These are phyloP conservation scores for Leptographium lundbergii DNA, from an alignment of 2,329 filamentous ascomycete species.

Conservation along the genomic window DNA sequence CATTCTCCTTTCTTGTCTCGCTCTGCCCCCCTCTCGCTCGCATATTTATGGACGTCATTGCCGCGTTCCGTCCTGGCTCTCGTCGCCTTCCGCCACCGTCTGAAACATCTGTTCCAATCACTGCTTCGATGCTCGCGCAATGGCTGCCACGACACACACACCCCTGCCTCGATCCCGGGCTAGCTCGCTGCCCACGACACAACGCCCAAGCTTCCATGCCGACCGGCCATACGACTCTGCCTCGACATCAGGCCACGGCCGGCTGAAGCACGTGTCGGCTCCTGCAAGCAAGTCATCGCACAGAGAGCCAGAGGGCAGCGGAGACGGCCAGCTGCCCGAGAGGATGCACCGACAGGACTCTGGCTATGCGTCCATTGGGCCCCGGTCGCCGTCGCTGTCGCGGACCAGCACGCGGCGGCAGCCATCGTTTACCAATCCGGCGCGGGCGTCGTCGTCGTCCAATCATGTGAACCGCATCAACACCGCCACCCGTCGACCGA, in stretches of 20 bases:
- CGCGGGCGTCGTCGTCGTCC: slow-evolving; percentile 11
- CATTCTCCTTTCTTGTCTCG: neutral
- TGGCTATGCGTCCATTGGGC: slow-evolving; percentile 41
- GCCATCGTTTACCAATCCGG: slow-evolving; percentile 14
- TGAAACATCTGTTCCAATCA: neutral
- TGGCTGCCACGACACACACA: neutral
- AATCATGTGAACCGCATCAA: neutral
- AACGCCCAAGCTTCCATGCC: neutral
- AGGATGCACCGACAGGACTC: slow-evolving; percentile 43
- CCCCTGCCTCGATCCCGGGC: neutral
- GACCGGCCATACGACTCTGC: neutral
- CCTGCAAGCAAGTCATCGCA: neutral
- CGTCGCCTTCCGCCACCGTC: neutral
- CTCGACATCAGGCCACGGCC: too few relatives aligned
- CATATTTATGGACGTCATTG: neutral
- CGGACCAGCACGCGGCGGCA: slow-evolving; percentile 15
- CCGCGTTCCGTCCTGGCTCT: neutral
- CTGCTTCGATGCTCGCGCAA: neutral
- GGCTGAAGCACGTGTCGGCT: neutral
- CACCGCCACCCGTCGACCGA: neutral
- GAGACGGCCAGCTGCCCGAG: slow-evolving; percentile 5
- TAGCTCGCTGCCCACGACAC: neutral
- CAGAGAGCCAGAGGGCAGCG: too few relatives aligned
- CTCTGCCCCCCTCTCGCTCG: neutral
- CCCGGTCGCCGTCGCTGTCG: slow-evolving; percentile 20